Conservation (phyloP, 306 rosid species). For the Vigna unguiculata region DNA sequence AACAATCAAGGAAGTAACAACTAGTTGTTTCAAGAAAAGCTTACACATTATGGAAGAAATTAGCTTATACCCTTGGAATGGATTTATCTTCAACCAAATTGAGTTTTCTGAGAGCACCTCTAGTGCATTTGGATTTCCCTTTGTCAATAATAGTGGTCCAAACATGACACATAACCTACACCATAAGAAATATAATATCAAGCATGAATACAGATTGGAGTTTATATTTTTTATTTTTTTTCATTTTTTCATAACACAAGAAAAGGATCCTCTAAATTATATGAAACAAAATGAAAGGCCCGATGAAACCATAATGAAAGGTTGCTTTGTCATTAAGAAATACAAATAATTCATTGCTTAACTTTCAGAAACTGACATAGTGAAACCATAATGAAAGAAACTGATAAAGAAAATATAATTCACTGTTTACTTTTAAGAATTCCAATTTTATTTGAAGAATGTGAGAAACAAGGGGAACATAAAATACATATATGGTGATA, state of each 20-base stretch:
- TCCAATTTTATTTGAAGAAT: neutral
- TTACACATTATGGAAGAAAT: slow-evolving; percentile 47
- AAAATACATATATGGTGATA: neutral
- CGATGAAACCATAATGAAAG: neutral
- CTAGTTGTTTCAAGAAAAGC: slow-evolving; percentile 35
- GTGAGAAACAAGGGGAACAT: neutral
- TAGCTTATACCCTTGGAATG: slow-evolving; percentile 65
- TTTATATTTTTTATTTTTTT: neutral
- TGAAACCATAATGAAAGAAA: neutral
- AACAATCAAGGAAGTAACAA: slow-evolving; percentile 5
- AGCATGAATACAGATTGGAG: neutral
- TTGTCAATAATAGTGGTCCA: slow-evolving; percentile 52
- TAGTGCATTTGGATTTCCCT: slow-evolving; percentile 46
- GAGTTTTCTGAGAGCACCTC: slow-evolving; percentile 65
- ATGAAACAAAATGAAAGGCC: neutral
- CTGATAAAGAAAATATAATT: neutral
- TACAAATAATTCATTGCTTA: no score
- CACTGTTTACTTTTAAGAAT: neutral
- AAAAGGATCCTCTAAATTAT: neutral
- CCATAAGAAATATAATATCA: slow-evolving; percentile 34
- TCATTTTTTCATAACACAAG: neutral
- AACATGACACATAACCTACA: slow-evolving; percentile 62
- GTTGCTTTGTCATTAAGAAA: neutral
- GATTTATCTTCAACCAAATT: slow-evolving; percentile 60
- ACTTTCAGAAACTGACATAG: no score